Evolutionary conservation across 805 yeast genomes (phyloP).

Genomic region (Candida bentonensis): DNA sequence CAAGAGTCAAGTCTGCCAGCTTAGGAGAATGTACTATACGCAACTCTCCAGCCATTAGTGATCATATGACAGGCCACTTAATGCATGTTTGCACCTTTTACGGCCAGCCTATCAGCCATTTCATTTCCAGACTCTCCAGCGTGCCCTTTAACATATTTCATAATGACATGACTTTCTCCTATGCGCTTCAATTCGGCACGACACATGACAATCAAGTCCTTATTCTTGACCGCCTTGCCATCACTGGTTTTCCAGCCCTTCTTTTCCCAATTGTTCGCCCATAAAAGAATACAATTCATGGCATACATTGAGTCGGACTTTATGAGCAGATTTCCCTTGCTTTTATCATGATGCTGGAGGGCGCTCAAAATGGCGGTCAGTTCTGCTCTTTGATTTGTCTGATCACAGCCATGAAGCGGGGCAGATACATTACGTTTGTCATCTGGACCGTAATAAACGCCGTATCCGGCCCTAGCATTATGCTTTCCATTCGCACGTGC

Average conservation of each 20-base stretch:
- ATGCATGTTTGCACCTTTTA: no score
- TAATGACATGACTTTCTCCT: conserved; percentile 22
- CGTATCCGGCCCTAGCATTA: conserved; percentile 47
- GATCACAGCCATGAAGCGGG: conserved; percentile 33
- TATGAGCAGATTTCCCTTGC: conserved; percentile 24
- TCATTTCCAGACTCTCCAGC: conserved; percentile 58
- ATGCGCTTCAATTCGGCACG: conserved; percentile 24
- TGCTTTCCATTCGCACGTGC: conserved; percentile 42
- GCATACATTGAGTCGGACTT: conserved; percentile 63
- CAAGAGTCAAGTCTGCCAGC: no score
- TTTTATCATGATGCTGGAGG: conserved; percentile 23
- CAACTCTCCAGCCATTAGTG: no score
- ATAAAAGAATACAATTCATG: conserved; percentile 38
- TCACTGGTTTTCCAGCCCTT: conserved; percentile 39
- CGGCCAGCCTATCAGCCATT: conserved; percentile 64
- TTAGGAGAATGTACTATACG: no score
- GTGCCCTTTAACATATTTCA: conserved; percentile 64
- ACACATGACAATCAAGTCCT: conserved; percentile 32
- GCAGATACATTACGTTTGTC: conserved; percentile 43
- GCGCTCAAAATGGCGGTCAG: conserved; percentile 53
- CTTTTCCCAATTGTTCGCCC: conserved; percentile 42
- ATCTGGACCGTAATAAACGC: conserved; percentile 50
- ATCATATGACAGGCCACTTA: no score
- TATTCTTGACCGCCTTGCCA: conserved; percentile 36
- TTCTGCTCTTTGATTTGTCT: conserved; percentile 77